phyloP scores from a whole-genome alignment of 768 basidiomycete genomes.

The Hypholoma sublateritium region DNA sequence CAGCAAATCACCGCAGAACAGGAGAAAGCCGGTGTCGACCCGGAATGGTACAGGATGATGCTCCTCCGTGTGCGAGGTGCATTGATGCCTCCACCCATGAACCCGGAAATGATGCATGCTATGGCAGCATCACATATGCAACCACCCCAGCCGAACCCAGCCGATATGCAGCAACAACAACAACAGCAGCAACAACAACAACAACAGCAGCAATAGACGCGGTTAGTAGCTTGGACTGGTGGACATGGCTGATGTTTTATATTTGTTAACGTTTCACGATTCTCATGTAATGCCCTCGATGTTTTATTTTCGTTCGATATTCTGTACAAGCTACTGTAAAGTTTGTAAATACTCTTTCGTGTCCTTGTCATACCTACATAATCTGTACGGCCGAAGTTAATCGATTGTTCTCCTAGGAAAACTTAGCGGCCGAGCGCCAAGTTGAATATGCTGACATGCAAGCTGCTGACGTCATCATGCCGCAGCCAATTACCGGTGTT shows the following conservation, averaged over 20 bases:
- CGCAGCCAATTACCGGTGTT: conserved; percentile 6
- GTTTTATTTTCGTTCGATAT: conserved; percentile 12
- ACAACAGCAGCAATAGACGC: conserved; percentile 25
- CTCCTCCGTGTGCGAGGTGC: conserved; percentile 73
- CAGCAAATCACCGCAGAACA: conserved; percentile 79
- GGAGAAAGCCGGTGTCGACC: conserved; percentile 77
- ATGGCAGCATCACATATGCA: conserved; percentile 42
- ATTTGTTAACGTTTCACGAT: neutral
- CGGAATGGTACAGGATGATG: conserved; percentile 89
- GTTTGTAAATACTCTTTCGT: neutral
- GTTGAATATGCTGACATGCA: neutral
- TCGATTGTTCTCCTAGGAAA: neutral
- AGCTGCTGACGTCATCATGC: conserved; percentile 12
- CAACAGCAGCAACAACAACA: conserved; percentile 32
- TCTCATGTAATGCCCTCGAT: conserved; percentile 9
- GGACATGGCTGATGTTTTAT: conserved; percentile 12
- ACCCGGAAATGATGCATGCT: conserved; percentile 50
- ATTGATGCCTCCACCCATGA: conserved; percentile 60
- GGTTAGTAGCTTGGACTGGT: conserved; percentile 1
- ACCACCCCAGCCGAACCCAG: conserved; percentile 36
- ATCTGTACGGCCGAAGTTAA: conserved; percentile 11
- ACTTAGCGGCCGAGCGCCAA: neutral
- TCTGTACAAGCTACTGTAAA: conserved; percentile 13
- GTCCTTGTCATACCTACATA: neutral
- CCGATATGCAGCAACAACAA: conserved; percentile 39